Evolutionary conservation across 73 alveolate species (phyloP).

Genomic region (Tetrahymena borealis): DNA sequence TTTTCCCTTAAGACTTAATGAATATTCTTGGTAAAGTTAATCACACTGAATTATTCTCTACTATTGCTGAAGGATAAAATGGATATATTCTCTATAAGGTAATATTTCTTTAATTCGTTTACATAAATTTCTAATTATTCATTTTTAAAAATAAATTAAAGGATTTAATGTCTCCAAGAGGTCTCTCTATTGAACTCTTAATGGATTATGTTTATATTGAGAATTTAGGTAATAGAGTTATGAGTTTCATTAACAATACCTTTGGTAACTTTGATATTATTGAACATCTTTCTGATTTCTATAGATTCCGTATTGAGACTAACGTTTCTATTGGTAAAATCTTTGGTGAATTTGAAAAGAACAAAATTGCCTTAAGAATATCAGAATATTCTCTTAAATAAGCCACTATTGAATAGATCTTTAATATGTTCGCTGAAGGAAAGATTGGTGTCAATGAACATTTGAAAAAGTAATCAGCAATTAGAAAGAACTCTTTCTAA

Average conservation of each 20-base stretch:
- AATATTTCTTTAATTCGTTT: neutral
- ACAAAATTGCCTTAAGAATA: conserved; percentile 49
- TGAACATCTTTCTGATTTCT: conserved; percentile 41
- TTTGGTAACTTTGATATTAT: conserved; percentile 37
- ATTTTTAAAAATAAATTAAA: conserved; percentile 34
- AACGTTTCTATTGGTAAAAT: conserved; percentile 27
- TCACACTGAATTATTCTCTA: neutral
- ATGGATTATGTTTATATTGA: conserved; percentile 45
- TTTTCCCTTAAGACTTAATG: neutral
- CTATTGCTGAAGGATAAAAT: neutral
- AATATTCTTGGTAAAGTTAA: neutral
- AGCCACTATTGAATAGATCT: conserved; percentile 48
- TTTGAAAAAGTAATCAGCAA: neutral
- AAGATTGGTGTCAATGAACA: neutral
- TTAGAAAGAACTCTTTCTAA: neutral
- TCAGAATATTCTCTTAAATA: conserved; percentile 55
- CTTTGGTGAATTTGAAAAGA: conserved; percentile 44
- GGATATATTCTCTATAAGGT: conserved; percentile 2
- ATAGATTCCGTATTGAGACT: conserved; percentile 32
- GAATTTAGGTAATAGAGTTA: conserved; percentile 15
- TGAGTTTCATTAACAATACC: conserved; percentile 5
- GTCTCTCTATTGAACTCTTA: conserved; percentile 18
- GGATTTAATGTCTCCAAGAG: conserved; percentile 34
- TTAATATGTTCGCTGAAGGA: conserved; percentile 48
- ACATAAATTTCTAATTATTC: neutral